These are phyloP conservation scores for Starmerella asiatica DNA, from an alignment of 805 yeast genomes.

Conservation along the genomic window DNA sequence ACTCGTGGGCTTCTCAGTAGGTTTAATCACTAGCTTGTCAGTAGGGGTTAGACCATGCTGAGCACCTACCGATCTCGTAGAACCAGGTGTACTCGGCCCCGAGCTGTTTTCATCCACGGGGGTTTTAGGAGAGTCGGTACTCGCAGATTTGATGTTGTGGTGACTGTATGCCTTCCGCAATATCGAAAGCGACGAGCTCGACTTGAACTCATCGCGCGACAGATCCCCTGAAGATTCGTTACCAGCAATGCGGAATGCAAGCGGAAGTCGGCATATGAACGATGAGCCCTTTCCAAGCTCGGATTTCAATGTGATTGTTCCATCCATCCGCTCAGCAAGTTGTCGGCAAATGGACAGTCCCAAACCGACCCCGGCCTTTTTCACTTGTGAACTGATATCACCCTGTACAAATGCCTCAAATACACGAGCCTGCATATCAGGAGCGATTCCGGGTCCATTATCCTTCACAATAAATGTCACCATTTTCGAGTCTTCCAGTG, in stretches of 20 bases:
- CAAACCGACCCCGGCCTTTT: constrained; percentile 91
- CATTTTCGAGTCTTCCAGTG: not conserved
- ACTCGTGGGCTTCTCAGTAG: not conserved
- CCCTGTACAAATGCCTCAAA: constrained; percentile 97
- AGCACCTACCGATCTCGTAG: no score
- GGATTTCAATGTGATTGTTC: constrained; percentile 63
- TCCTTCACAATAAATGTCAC: constrained; percentile 65
- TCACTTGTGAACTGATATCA: constrained; percentile 80
- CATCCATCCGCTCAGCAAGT: constrained; percentile 80
- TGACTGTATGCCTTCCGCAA: not conserved
- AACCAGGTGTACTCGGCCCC: no score
- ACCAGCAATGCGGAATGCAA: constrained; percentile 14
- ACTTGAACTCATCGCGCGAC: not conserved
- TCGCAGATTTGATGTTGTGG: not conserved
- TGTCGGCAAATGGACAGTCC: constrained; percentile 85
- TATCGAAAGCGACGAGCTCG: not conserved
- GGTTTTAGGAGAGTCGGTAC: no score
- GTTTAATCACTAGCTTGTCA: no score
- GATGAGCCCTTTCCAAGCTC: constrained; percentile 71
- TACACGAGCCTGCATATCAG: constrained; percentile 63
- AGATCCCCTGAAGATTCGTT: constrained; percentile 1
- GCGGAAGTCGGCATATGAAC: constrained; percentile 56
- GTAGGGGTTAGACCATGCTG: no score
- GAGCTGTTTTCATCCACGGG: no score
- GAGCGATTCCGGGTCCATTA: constrained; percentile 90